Percentiles rank a stretch among this genome's conserved stretches.
Conservation (phyloP, 192 early-diverging fungal genomes). For the Paraglomus brasilianum region DNA sequence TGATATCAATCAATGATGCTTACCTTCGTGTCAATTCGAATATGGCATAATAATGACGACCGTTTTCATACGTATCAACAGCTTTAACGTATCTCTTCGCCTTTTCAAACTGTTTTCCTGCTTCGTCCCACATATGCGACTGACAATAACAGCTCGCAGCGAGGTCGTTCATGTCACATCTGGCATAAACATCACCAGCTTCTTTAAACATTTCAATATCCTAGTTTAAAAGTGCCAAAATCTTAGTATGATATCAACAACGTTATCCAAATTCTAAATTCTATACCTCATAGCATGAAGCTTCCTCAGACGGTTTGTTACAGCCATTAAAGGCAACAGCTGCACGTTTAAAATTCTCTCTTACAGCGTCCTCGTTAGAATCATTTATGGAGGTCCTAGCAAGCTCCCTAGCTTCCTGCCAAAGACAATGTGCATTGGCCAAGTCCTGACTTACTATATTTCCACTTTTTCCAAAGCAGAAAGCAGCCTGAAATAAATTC, state of each 20-base stretch:
- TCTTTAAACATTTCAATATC: neutral
- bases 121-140: neutral
- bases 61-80: constrained; percentile 5
- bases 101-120: constrained; percentile 1
- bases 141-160: constrained; percentile 3
- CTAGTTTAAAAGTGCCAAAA: neutral
- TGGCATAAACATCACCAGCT: neutral
- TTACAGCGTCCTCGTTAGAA: neutral
- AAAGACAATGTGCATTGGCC: constrained; percentile 19
- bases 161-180: neutral
- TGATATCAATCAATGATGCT: neutral
- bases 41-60: neutral
- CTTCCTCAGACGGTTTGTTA: neutral
- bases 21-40: constrained; percentile 13
- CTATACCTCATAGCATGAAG: constrained; percentile 22
- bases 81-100: neutral
- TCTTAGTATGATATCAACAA: neutral
- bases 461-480: constrained; percentile 12
- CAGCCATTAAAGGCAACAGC: neutral
- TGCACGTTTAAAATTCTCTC: neutral
- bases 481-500: constrained; percentile 3
- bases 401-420: neutral
- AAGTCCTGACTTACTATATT: neutral
- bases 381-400: constrained; percentile 7
- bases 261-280: neutral